Conservation (phyloP, 106 monocot species). For the Dendrobium chrysotoxum region DNA sequence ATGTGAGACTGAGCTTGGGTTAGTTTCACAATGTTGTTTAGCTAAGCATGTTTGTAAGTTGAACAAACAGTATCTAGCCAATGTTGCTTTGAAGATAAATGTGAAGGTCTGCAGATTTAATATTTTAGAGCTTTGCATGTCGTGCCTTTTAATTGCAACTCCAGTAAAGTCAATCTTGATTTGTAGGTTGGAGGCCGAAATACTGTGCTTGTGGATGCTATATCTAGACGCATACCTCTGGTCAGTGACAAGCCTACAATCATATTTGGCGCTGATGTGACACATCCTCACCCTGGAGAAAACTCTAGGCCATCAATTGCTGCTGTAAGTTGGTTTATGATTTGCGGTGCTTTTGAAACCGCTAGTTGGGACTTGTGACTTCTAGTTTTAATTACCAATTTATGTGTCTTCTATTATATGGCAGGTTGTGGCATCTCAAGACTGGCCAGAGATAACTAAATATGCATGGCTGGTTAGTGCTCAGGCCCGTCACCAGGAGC, state of each 20-base stretch:
- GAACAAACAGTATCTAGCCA: slow-evolving; percentile 57
- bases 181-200: slow-evolving; percentile 58
- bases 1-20: slow-evolving; percentile 73
- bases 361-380: too few relatives aligned
- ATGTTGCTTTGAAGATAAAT: slow-evolving; percentile 74
- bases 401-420: neutral
- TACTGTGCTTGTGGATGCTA: slow-evolving; percentile 38
- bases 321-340: slow-evolving; percentile 23
- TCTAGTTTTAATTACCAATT: too few relatives aligned
- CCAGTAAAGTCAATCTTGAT: neutral
- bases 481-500: slow-evolving; percentile 22
- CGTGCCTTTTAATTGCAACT: neutral
- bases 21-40: slow-evolving; percentile 74
- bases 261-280: slow-evolving; percentile 70
- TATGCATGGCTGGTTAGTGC: slow-evolving; percentile 36
- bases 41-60: slow-evolving; percentile 50
- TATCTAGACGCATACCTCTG: slow-evolving; percentile 25
- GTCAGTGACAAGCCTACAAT: slow-evolving; percentile 40
- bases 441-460: slow-evolving; percentile 54
- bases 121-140: neutral
- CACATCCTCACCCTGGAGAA: slow-evolving; percentile 58
- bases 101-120: slow-evolving; percentile 37
- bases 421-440: slow-evolving; percentile 53
- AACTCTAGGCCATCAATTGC: slow-evolving; percentile 54
- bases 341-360: too few relatives aligned